phyloP scores from a whole-genome alignment of 2,329 filamentous ascomycete genomes.

The Neofusicoccum cordaticola region DNA sequence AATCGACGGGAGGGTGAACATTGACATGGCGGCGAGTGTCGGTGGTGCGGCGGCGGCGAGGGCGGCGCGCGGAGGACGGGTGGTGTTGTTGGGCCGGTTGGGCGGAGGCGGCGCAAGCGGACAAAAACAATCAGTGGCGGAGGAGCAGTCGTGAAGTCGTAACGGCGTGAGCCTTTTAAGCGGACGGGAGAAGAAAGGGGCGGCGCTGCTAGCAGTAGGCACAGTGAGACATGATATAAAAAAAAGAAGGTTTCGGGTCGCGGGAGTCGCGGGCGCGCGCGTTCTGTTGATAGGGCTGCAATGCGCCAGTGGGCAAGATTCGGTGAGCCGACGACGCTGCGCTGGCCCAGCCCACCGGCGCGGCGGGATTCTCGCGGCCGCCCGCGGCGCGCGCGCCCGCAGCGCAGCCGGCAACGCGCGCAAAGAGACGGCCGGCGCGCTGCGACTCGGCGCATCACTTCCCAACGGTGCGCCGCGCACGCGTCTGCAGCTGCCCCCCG shows the following conservation, averaged over 20 bases:
- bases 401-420: background rate
- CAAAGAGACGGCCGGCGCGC: background rate
- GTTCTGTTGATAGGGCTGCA: constrained; percentile 4
- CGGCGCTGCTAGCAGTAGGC: background rate
- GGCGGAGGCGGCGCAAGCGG: background rate
- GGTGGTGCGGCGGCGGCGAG: background rate
- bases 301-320: constrained; percentile 9
- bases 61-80: background rate
- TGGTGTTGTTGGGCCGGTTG: background rate
- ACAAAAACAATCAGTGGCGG: background rate
- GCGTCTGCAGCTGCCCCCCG: background rate
- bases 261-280: background rate
- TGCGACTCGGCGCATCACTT: background rate
- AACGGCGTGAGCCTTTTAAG: background rate
- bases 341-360: background rate
- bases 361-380: too few relatives aligned
- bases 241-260: constrained; percentile 4
- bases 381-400: background rate
- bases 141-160: background rate
- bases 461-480: constrained; percentile 2
- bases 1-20: constrained; percentile 13
- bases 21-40: background rate
- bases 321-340: background rate
- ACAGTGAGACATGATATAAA: constrained; percentile 1
- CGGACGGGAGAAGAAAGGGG: background rate